Conservation (phyloP, 495 filamentous ascomycete species). For the Neurospora sp. region DNA sequence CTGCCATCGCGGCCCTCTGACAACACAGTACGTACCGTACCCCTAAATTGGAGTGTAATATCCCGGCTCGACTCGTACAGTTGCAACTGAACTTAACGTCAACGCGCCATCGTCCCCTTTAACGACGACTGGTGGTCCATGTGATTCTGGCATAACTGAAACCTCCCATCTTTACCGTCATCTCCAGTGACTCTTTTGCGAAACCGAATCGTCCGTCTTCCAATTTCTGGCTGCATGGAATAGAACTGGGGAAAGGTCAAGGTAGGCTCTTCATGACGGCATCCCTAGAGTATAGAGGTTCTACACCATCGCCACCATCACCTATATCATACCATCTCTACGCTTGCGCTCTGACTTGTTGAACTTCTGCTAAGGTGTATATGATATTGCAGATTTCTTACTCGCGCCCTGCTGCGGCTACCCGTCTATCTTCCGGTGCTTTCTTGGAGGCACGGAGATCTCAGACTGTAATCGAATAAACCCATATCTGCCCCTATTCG, state of each 20-base stretch:
- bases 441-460: neutral
- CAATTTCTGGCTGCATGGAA: neutral
- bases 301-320: too few relatives aligned
- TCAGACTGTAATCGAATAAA: neutral
- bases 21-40: neutral
- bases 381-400: neutral
- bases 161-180: slow-evolving; percentile 4
- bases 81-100: neutral
- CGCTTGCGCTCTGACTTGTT: neutral
- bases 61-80: neutral
- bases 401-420: neutral
- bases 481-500: neutral
- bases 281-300: neutral
- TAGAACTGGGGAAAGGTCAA: neutral
- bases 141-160: neutral
- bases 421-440: neutral
- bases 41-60: neutral
- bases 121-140: neutral
- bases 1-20: neutral
- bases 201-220: neutral
- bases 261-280: neutral
- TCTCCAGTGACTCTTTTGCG: neutral
- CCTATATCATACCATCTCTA: neutral
- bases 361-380: neutral
- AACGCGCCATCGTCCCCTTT: neutral